A percentile compares a stretch with the other conserved stretches of the same genome.
Evolutionary conservation across 306 rosid genomes (phyloP).

Genomic region (Trifolium pratense): DNA sequence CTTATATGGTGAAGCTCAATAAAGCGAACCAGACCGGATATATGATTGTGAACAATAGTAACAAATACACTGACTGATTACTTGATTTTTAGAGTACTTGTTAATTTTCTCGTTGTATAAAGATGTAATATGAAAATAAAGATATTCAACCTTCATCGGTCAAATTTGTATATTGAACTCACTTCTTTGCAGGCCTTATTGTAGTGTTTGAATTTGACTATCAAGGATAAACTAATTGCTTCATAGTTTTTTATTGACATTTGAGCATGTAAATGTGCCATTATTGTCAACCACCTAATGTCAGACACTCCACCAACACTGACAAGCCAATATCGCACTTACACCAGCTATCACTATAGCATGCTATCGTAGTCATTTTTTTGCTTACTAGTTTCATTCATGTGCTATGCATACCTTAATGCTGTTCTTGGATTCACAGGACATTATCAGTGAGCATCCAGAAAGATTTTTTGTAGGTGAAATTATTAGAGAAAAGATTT

Average conservation of each 20-base stretch:
- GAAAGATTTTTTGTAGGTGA: conserved; percentile 94
- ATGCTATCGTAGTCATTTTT: conserved; percentile 4
- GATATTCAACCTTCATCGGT: conserved; percentile 2
- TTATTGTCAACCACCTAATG: conserved; percentile 21
- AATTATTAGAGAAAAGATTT: conserved; percentile 93
- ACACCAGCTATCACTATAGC: background rate
- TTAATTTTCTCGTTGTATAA: conserved; percentile 23
- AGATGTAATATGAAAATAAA: background rate
- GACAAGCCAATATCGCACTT: background rate
- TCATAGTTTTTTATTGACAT: background rate
- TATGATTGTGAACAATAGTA: conserved; percentile 12
- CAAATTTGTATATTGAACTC: conserved; percentile 14
- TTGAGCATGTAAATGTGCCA: conserved; percentile 23
- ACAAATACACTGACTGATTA: background rate
- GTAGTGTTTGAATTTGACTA: background rate
- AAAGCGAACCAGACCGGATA: background rate
- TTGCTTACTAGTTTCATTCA: conserved; percentile 32
- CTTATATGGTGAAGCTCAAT: conserved; percentile 17
- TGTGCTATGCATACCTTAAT: conserved; percentile 36
- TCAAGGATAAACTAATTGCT: background rate
- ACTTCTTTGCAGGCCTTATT: conserved; percentile 13
- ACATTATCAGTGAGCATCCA: conserved; percentile 92
- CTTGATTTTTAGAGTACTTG: conserved; percentile 15
- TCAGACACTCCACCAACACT: background rate
- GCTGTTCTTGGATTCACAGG: conserved; percentile 62